A percentile compares a stretch with the other conserved stretches of the same genome.
Evolutionary conservation across 805 yeast genomes (phyloP).

Genomic region (Clavispora vitiphila): DNA sequence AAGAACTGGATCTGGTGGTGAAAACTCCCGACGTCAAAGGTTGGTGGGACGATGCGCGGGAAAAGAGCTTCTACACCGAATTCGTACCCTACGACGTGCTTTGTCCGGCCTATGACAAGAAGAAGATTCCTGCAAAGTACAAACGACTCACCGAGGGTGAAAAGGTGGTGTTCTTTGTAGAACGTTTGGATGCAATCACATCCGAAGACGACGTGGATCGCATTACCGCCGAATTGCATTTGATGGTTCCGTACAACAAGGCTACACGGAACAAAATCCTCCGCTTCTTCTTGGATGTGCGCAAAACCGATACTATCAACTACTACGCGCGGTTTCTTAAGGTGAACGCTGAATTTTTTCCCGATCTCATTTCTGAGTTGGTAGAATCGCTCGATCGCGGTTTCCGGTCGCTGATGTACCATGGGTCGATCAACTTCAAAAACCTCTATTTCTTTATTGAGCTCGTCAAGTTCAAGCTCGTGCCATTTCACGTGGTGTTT

Average conservation of each 20-base stretch:
- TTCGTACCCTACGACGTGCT: conserved; percentile 15
- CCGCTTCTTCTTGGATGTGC: conserved; percentile 48
- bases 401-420: conserved; percentile 53
- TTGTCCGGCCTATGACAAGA: background rate
- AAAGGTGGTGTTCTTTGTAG: conserved; percentile 39
- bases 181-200: conserved; percentile 36
- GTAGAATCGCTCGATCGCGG: conserved; percentile 52
- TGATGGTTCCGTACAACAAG: conserved; percentile 55
- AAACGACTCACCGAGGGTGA: conserved; percentile 28
- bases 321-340: conserved; percentile 66
- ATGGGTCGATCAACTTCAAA: conserved; percentile 49
- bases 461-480: conserved; percentile 66
- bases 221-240: conserved; percentile 44
- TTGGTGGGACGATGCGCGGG: conserved; percentile 64
- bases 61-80: conserved; percentile 57
- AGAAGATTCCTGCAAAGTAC: conserved; percentile 2
- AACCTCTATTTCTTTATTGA: conserved; percentile 66
- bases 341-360: conserved; percentile 45
- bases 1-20: conserved; percentile 10
- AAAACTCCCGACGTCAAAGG: conserved; percentile 14
- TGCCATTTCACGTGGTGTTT: conserved; percentile 67
- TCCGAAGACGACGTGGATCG: conserved; percentile 47
- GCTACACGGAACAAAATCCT: conserved; percentile 63
- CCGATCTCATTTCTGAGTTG: conserved; percentile 49
- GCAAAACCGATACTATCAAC: conserved; percentile 41